phyloP scores from a whole-genome alignment of 2,329 filamentous ascomycete species.

The Emmonsiellopsis sp. region DNA sequence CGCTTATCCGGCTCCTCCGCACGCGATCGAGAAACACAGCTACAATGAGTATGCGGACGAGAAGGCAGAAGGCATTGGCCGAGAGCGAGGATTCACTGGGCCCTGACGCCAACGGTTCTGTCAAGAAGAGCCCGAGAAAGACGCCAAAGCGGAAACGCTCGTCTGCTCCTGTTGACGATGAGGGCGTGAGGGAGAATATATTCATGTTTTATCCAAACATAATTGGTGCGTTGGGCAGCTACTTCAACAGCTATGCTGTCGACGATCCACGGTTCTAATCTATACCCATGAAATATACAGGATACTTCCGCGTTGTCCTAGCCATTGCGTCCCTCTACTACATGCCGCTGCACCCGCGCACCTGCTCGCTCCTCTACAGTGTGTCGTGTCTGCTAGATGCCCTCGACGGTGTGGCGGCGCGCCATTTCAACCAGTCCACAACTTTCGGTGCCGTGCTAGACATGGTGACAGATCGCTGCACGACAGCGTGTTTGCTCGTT shows the following conservation, averaged over 20 bases:
- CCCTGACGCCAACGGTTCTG: slow-evolving; percentile 19
- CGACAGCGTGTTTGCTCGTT: slow-evolving; percentile 86
- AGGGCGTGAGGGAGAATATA: slow-evolving; percentile 54
- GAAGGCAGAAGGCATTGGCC: slow-evolving; percentile 29
- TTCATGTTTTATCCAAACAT: slow-evolving; percentile 75
- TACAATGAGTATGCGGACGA: slow-evolving; percentile 18
- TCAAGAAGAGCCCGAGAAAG: slow-evolving; percentile 12
- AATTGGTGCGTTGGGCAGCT: slow-evolving; percentile 50
- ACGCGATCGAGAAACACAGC: neutral
- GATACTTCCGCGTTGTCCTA: slow-evolving; percentile 67
- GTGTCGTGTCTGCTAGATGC: slow-evolving; percentile 92
- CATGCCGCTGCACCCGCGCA: slow-evolving; percentile 97
- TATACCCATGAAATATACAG: slow-evolving; percentile 30
- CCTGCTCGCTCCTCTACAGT: slow-evolving; percentile 77
- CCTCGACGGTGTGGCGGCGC: slow-evolving; percentile 87
- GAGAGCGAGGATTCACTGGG: slow-evolving; percentile 22
- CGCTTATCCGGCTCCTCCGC: no score
- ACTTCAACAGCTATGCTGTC: neutral
- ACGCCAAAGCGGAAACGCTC: slow-evolving; percentile 20
- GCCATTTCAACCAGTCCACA: slow-evolving; percentile 78
- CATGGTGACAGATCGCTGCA: slow-evolving; percentile 98
- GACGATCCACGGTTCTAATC: neutral
- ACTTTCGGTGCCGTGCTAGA: slow-evolving; percentile 94
- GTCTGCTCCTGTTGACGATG: slow-evolving; percentile 13
- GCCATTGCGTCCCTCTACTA: slow-evolving; percentile 92